phyloP scores from a whole-genome alignment of 768 basidiomycete genomes.

The Hydnomerulius pinastri region DNA sequence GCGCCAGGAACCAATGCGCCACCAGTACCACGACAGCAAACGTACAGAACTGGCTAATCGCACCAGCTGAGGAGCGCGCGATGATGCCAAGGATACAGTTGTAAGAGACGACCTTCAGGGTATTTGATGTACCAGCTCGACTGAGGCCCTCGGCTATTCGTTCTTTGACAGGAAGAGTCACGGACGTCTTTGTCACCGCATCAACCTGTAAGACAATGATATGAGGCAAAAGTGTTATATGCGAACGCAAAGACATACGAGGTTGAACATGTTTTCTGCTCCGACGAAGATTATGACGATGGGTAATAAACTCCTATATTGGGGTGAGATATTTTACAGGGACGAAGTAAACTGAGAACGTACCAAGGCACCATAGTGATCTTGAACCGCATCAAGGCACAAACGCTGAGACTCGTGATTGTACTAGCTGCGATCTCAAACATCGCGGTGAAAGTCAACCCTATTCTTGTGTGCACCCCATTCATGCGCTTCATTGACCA shows the following conservation, averaged over 20 bases:
- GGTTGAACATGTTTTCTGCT: constrained; percentile 95
- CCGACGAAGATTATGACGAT: constrained; percentile 95
- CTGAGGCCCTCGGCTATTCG: constrained; percentile 91
- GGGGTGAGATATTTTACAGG: constrained; percentile 8
- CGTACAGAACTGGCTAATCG: constrained; percentile 88
- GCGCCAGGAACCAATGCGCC: constrained; percentile 96
- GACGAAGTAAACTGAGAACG: constrained; percentile 22
- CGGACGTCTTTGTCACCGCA: constrained; percentile 80
- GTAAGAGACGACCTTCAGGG: constrained; percentile 88
- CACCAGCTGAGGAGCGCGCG: constrained; percentile 71
- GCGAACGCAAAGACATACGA: constrained; percentile 53
- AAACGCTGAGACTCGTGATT: constrained; percentile 90
- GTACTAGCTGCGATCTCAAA: constrained; percentile 92
- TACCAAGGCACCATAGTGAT: constrained; percentile 91
- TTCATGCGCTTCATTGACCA: constrained; percentile 77
- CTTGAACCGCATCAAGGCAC: constrained; percentile 85
- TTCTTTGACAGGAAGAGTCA: constrained; percentile 87
- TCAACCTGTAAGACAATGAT: constrained; percentile 59
- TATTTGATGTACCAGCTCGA: constrained; percentile 87
- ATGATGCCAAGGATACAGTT: constrained; percentile 78
- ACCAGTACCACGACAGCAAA: constrained; percentile 94
- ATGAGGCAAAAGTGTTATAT: constrained; percentile 23
- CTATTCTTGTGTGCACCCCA: constrained; percentile 87
- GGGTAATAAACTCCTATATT: constrained; percentile 77
- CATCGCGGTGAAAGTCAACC: constrained; percentile 90